phyloP scores from a whole-genome alignment of 208 protist genomes.

The Willaertia magna region DNA sequence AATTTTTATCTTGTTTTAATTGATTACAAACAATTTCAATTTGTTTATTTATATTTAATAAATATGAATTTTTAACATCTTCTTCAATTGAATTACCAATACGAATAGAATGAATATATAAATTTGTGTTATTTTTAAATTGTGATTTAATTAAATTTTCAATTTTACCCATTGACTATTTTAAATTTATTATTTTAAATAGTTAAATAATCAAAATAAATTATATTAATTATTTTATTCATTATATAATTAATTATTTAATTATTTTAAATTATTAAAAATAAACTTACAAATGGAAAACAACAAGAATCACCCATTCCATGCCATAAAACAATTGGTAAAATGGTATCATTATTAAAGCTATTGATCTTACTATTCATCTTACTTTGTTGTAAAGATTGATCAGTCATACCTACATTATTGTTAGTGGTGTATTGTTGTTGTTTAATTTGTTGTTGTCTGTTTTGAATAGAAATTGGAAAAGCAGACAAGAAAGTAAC shows the following conservation, averaged over 20 bases:
- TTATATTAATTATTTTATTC: not conserved
- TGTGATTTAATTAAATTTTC: conserved; percentile 8
- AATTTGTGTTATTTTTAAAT: not conserved
- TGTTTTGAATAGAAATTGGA: too few relatives aligned
- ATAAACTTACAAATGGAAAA: conserved; percentile 7
- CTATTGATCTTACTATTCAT: too few relatives aligned
- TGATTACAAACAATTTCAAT: conserved; percentile 15
- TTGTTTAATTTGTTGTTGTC: too few relatives aligned
- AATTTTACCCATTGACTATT: conserved; percentile 17
- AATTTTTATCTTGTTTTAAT: conserved; percentile 25
- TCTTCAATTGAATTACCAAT: not conserved
- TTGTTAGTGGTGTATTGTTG: too few relatives aligned
- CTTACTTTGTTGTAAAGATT: too few relatives aligned
- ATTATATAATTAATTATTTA: not conserved
- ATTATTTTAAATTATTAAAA: not conserved
- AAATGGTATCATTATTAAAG: not conserved
- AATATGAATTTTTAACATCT: conserved; percentile 14
- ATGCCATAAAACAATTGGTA: conserved; percentile 24
- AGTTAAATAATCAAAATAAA: too few relatives aligned
- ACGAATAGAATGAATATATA: conserved; percentile 5
- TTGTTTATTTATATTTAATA: not conserved
- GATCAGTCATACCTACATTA: too few relatives aligned
- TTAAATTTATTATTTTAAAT: not conserved
- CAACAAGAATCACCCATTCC: conserved; percentile 26
- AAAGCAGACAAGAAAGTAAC: too few relatives aligned